Evolutionary conservation across 345 rosid species (phyloP).

Genomic region (Eucalyptus melliodora): DNA sequence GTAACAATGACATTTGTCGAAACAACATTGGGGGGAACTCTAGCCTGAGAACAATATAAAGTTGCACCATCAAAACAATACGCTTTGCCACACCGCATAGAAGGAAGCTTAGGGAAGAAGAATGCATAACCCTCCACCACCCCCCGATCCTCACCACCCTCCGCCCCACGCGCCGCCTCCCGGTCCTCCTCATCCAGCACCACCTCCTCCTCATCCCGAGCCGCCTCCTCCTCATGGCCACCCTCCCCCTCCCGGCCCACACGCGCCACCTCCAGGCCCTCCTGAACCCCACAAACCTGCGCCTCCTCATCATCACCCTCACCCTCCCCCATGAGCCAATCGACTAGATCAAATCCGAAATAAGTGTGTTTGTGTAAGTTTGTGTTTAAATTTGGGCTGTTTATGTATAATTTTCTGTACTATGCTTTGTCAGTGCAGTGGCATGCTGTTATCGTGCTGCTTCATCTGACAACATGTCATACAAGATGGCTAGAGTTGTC

Average conservation of each 20-base stretch:
- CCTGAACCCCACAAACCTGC: constrained; percentile 4
- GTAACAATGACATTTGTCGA: neutral
- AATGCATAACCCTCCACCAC: constrained; percentile 6
- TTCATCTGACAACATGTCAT: neutral
- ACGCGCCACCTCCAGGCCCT: constrained; percentile 2
- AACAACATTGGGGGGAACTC: neutral
- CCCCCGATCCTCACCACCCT: constrained; percentile 1
- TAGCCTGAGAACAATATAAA: neutral
- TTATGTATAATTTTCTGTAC: neutral
- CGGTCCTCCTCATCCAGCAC: constrained; percentile 8
- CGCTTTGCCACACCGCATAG: neutral
- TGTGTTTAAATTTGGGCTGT: neutral
- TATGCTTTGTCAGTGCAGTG: neutral
- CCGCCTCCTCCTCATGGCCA: constrained; percentile 6
- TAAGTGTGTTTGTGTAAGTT: neutral
- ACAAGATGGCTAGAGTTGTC: neutral
- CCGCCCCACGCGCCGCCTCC: constrained; percentile 1
- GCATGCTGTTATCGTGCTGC: neutral
- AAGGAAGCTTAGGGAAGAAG: neutral
- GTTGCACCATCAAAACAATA: neutral
- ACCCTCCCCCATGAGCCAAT: neutral
- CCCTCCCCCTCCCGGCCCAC: neutral
- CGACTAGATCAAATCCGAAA: neutral
- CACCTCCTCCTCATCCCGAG: constrained; percentile 1
- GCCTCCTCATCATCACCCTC: neutral